Percentiles rank a stretch among this genome's conserved stretches.
These are phyloP conservation scores for Oryza glumipatula DNA, from an alignment of 176 grass and related monocot species.

Conservation along the genomic window DNA sequence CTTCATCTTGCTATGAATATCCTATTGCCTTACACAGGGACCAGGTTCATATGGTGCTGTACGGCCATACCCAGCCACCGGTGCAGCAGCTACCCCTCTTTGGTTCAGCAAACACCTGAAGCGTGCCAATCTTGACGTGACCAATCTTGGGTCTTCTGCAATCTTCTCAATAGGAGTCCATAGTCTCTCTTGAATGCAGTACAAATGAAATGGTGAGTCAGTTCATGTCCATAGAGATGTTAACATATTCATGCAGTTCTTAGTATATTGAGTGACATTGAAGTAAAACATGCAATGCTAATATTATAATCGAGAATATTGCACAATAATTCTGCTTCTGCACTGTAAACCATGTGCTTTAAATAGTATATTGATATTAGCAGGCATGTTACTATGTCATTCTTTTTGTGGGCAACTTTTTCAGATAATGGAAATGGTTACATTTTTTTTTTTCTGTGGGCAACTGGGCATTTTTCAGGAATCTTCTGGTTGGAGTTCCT, in stretches of 20 bases:
- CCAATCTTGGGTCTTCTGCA: slow-evolving; percentile 59
- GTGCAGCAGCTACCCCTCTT: slow-evolving; percentile 89
- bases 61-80: slow-evolving; percentile 58
- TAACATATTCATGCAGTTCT: slow-evolving; percentile 20
- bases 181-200: slow-evolving; percentile 69
- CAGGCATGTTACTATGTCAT: neutral
- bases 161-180: slow-evolving; percentile 75
- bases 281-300: neutral
- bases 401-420: neutral
- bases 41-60: slow-evolving; percentile 64
- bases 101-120: slow-evolving; percentile 97
- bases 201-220: slow-evolving; percentile 51
- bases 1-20: slow-evolving; percentile 36
- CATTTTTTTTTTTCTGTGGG: neutral
- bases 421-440: too few species aligned
- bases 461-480: slow-evolving; percentile 12
- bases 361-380: slow-evolving; percentile 21
- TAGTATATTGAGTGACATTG: slow-evolving; percentile 18
- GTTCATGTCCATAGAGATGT: slow-evolving; percentile 2
- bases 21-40: slow-evolving; percentile 78
- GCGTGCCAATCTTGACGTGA: slow-evolving; percentile 68
- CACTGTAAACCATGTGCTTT: slow-evolving; percentile 30
- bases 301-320: slow-evolving; percentile 17
- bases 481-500: slow-evolving; percentile 11
- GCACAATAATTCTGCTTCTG: slow-evolving; percentile 11